Conservation (phyloP, 495 filamentous ascomycete genomes). For the Terfezia boudieri region DNA sequence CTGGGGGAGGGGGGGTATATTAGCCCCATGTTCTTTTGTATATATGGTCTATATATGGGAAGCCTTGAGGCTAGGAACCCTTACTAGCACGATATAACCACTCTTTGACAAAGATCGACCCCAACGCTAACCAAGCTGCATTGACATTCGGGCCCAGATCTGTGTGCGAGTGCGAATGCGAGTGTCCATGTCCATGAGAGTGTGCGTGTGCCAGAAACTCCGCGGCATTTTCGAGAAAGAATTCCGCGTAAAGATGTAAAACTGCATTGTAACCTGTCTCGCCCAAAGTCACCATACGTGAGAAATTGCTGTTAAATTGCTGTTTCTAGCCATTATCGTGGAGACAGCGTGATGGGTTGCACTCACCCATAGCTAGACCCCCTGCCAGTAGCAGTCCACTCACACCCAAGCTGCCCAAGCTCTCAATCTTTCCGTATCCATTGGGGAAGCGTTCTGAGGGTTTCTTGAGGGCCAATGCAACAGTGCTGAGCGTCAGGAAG, state of each 20-base stretch:
- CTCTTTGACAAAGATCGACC: constrained; percentile 78
- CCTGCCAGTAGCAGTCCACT: constrained; percentile 71
- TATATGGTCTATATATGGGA: no score
- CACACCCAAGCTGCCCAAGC: constrained; percentile 76
- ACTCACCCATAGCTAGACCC: constrained; percentile 53
- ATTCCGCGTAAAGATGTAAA: constrained; percentile 44
- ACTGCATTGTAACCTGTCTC: constrained; percentile 13
- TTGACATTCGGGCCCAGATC: constrained; percentile 58
- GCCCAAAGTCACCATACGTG: neutral
- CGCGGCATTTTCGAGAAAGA: constrained; percentile 50
- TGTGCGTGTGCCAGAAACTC: constrained; percentile 39
- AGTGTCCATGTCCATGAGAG: constrained; percentile 31
- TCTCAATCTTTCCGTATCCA: constrained; percentile 95
- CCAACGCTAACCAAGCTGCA: constrained; percentile 86
- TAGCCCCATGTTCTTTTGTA: neutral
- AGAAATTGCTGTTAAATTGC: neutral
- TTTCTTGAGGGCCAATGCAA: constrained; percentile 69
- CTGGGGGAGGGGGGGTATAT: constrained; percentile 22
- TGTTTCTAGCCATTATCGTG: neutral
- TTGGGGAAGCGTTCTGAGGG: constrained; percentile 63
- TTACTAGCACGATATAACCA: constrained; percentile 92
- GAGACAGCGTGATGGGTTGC: neutral
- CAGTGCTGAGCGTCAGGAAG: constrained; percentile 75
- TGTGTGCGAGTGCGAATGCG: constrained; percentile 31
- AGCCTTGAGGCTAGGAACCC: constrained; percentile 10